Base-by-base conservation (phyloP, 148 eudicot species). In the Polygonum maritimum region DNA sequence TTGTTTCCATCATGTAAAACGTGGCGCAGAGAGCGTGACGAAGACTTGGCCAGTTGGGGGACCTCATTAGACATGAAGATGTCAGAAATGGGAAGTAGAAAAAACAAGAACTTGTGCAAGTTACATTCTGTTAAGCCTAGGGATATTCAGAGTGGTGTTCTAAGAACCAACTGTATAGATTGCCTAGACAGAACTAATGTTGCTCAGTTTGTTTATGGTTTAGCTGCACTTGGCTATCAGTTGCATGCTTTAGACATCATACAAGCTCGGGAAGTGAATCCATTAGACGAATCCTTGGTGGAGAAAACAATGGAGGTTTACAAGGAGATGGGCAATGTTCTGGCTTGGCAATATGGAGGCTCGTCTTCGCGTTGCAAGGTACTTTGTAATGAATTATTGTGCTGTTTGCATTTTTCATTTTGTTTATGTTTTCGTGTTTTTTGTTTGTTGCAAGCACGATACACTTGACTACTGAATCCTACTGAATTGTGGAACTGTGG, bases 301-400 rank as follows among this genome's bases (percentile, higher is more conserved):
- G 81, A 89, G 78, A 86, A 82, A 54, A 76, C 92, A 63, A 92
- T 92, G 97, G 88, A 82, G 75, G 74, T 88, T 71, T 95, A 95
- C 82, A 96, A 95, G 82, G 86, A 80, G 62, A 92, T 92, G 97
- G 98, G 98, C 63, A 94, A 95, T 82, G 91, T 88, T 11, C 86
- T 95, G 77, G 98, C 98, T 22, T 74, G 89, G 69, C 98, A 95
- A 70, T 95, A 95, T 85, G 97, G 98, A 58, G 98, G 98, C 57
- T 95, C 98, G 36, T 90, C 91, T 57, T 97, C 97, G 9, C 97
- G 92, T 80, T 92, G 91, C 79, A 95, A 95, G 98, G 98, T 95
- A 87, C 45, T 48, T 6, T 44, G 45, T 41, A 44, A 8, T 6
- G 45, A 41, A 41, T 41, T 5, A 41, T 41, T 44, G 47, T 44